Percentiles rank a stretch among this genome's conserved stretches.
These are phyloP conservation scores for Trametes hirsuta DNA, from an alignment of 1,284 basidiomycete species.

Conservation along the genomic window DNA sequence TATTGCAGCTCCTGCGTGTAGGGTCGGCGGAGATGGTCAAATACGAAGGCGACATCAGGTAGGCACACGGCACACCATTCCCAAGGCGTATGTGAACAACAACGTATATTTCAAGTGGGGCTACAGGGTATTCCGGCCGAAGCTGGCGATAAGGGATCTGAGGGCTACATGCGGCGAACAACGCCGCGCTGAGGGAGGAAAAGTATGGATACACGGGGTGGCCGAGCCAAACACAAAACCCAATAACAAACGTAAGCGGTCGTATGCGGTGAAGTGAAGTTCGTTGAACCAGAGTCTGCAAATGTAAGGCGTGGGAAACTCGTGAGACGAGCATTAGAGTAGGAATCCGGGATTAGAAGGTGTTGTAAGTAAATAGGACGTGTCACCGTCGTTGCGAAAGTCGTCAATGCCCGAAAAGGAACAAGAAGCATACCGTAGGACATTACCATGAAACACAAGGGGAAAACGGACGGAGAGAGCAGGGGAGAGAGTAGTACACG, in stretches of 20 bases:
- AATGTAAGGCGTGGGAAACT: constrained; percentile 1
- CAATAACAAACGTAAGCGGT: not conserved
- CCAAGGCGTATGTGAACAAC: not conserved
- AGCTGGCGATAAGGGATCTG: constrained; percentile 12
- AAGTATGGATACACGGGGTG: constrained; percentile 26
- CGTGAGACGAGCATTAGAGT: constrained; percentile 4
- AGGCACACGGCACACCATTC: not conserved
- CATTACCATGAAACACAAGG: not conserved
- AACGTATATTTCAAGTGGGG: constrained; percentile 12
- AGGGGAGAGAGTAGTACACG: constrained; percentile 9
- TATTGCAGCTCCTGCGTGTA: too few relatives aligned
- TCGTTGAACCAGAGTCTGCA: constrained; percentile 5
- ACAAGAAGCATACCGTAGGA: not conserved
- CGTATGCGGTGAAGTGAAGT: not conserved
- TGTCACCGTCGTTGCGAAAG: constrained; percentile 14
- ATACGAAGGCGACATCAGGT: too few relatives aligned
- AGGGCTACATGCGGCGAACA: constrained; percentile 15
- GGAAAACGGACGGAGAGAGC: constrained; percentile 11
- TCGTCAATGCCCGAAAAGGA: constrained; percentile 13
- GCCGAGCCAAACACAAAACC: not conserved
- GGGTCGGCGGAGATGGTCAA: too few relatives aligned
- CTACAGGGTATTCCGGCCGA: constrained; percentile 14
- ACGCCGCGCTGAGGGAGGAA: not conserved
- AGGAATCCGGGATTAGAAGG: constrained; percentile 17
- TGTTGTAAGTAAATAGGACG: constrained; percentile 6